Conservation (phyloP, 2,329 filamentous ascomycete species). For the Botrytis medusae region DNA sequence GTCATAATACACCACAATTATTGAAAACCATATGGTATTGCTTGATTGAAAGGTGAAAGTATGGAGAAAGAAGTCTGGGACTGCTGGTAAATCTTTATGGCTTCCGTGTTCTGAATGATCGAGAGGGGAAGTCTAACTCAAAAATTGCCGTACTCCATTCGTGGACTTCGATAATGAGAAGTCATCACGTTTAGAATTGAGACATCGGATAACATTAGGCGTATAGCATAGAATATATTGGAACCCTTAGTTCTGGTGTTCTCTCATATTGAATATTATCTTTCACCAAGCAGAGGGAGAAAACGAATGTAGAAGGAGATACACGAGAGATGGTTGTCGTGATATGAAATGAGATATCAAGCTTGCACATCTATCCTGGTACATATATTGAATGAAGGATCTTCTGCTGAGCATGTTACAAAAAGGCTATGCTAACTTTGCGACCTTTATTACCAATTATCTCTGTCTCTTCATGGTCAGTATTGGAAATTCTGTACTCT, state of each 20-base stretch:
- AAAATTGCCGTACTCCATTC: background rate
- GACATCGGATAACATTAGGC: no score
- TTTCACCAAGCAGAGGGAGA: background rate
- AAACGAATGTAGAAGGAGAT: background rate
- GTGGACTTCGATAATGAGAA: background rate
- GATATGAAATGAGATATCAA: background rate
- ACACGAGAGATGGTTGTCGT: background rate
- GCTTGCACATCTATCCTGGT: no score
- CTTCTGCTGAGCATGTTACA: background rate
- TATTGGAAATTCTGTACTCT: background rate
- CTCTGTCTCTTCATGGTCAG: background rate
- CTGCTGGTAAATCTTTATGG: background rate
- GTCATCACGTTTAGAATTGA: background rate
- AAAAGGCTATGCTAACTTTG: background rate
- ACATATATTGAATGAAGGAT: fast-evolving
- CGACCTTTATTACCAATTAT: background rate
- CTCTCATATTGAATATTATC: background rate
- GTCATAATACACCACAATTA: background rate
- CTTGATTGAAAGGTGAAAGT: background rate
- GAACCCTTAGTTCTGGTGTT: background rate
- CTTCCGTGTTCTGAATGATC: fast-evolving
- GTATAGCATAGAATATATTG: no score
- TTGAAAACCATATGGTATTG: fast-evolving
- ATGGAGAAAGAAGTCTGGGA: background rate
- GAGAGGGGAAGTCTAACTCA: fast-evolving